A percentile compares a stretch with the other conserved stretches of the same genome.
These are phyloP conservation scores for Vigna hirtella DNA, from an alignment of 306 rosid genomes.

Conservation along the genomic window DNA sequence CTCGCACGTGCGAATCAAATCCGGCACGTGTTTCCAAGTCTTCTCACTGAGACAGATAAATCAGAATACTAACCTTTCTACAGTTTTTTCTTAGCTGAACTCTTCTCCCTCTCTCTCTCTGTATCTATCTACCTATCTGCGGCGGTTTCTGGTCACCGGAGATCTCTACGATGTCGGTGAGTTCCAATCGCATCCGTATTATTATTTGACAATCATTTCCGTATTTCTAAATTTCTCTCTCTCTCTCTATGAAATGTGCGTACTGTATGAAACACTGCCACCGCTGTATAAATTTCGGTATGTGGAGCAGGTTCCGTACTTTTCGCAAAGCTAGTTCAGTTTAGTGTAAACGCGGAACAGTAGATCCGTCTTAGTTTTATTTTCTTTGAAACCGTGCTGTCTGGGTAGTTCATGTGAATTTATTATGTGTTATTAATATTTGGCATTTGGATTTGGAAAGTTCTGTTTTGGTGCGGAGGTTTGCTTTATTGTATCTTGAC, in stretches of 20 bases:
- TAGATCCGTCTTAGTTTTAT: conserved; percentile 32
- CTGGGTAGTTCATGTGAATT: conserved; percentile 3
- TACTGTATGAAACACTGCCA: neutral
- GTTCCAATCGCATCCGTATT: conserved; percentile 22
- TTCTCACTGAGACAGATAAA: neutral
- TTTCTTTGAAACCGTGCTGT: neutral
- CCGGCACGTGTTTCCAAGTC: conserved; percentile 40
- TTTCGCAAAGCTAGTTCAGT: neutral
- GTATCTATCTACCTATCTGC: neutral
- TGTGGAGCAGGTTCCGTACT: neutral
- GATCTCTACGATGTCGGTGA: conserved; percentile 53
- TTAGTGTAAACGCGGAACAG: conserved; percentile 1
- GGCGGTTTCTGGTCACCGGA: conserved; percentile 28
- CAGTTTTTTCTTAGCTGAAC: conserved; percentile 3
- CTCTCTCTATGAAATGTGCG: neutral
- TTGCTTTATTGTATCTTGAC: conserved; percentile 14
- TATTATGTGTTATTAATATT: neutral
- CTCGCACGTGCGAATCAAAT: conserved; percentile 48
- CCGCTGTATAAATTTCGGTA: neutral
- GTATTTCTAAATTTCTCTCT: neutral
- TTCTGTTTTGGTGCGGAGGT: neutral
- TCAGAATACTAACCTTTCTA: neutral
- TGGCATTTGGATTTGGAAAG: neutral
- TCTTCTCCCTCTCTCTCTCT: neutral
- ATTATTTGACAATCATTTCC: neutral